Percentiles rank a stretch among this genome's conserved stretches.
Conservation (phyloP, 2,329 filamentous ascomycete genomes). For the Fusarium ambrosium region DNA sequence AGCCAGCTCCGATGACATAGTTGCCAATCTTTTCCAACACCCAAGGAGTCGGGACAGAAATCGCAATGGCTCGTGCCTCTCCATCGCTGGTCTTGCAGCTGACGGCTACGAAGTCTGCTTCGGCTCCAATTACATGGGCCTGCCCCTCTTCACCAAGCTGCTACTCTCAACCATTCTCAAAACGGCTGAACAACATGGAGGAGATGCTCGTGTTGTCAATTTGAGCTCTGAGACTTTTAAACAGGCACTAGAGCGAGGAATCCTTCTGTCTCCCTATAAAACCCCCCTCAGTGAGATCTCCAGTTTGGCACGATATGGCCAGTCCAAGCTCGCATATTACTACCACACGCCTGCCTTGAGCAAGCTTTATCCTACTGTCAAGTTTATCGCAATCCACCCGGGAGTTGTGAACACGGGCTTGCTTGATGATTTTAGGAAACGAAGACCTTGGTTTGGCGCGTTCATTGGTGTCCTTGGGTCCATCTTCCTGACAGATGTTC, state of each 20-base stretch:
- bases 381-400: neutral
- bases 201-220: neutral
- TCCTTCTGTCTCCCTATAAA: neutral
- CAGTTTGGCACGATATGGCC: neutral
- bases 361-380: neutral
- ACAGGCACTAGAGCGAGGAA: neutral
- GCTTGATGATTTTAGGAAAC: neutral
- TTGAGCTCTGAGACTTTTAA: neutral
- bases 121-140: neutral
- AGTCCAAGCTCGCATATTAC: neutral
- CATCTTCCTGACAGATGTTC: neutral
- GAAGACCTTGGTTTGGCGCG: neutral
- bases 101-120: neutral
- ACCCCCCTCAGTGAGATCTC: neutral
- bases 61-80: neutral
- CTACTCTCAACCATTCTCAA: neutral
- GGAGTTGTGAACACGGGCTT: neutral
- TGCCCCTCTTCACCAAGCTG: neutral
- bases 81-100: neutral
- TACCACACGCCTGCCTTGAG: neutral
- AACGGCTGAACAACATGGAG: neutral
- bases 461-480: neutral
- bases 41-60: neutral
- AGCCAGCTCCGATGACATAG: neutral
- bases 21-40: neutral